These are phyloP conservation scores for Tulasnella sp. DNA, from an alignment of 768 basidiomycete species.

Conservation along the genomic window DNA sequence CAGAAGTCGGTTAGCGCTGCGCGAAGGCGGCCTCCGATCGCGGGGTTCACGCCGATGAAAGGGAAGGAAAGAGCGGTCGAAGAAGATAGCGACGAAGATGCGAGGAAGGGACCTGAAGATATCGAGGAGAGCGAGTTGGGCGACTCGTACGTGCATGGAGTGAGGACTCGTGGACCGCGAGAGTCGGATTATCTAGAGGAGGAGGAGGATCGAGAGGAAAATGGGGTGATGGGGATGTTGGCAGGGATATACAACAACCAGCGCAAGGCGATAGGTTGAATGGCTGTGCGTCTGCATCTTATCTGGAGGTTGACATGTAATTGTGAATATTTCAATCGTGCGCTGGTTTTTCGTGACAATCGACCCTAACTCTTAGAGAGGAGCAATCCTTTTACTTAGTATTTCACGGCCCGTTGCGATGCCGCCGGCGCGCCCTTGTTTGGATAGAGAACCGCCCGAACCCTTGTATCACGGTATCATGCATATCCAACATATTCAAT, in stretches of 20 bases:
- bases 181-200: conserved; percentile 29
- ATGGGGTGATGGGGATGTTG: conserved; percentile 72
- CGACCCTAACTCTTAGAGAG: too few relatives aligned
- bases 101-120: conserved; percentile 40
- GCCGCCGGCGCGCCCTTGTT: too few relatives aligned
- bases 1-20: conserved; percentile 19
- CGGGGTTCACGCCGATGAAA: background rate
- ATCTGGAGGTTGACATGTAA: background rate
- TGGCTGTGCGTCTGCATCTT: background rate
- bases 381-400: too few relatives aligned
- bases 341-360: background rate
- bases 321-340: background rate
- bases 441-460: too few relatives aligned
- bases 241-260: conserved; percentile 61
- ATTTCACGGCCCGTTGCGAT: too few relatives aligned
- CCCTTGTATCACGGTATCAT: too few relatives aligned
- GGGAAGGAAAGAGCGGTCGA: background rate
- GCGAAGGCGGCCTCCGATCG: conserved; percentile 14
- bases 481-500: too few relatives aligned
- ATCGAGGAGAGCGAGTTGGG: conserved; percentile 45
- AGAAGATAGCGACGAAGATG: conserved; percentile 24
- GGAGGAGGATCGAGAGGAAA: conserved; percentile 53
- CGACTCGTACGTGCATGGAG: conserved; percentile 66
- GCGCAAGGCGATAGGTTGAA: conserved; percentile 15
- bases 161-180: conserved; percentile 24